Percentiles rank a stretch among this genome's conserved stretches.
Conservation (phyloP, 768 basidiomycete species). For the Gautieria morchelliformis region DNA sequence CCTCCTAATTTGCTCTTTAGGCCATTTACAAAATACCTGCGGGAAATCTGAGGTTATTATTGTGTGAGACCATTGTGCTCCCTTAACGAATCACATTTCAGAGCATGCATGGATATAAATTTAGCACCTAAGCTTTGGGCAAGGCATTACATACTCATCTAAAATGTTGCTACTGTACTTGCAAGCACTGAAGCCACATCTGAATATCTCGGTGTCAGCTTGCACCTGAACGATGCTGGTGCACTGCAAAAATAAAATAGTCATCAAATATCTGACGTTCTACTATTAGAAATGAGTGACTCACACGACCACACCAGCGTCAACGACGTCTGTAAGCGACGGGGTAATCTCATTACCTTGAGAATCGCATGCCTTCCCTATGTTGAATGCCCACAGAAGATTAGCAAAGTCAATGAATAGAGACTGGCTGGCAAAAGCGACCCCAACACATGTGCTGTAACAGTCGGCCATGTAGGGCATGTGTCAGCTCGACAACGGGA, state of each 20-base stretch:
- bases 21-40: too few relatives aligned
- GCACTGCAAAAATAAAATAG: not conserved
- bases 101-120: too few relatives aligned
- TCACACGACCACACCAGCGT: conserved; percentile 15
- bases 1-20: too few relatives aligned
- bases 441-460: conserved; percentile 23
- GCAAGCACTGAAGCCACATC: too few relatives aligned
- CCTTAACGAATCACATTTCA: too few relatives aligned
- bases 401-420: conserved; percentile 25
- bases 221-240: not conserved
- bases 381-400: conserved; percentile 18
- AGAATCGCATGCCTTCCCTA: conserved; percentile 11
- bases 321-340: conserved; percentile 8
- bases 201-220: not conserved
- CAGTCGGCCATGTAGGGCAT: not conserved
- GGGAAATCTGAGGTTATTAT: too few relatives aligned
- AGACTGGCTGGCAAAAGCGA: conserved; percentile 23
- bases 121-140: too few relatives aligned
- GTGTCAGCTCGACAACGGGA: not conserved
- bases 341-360: conserved; percentile 8
- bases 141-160: too few relatives aligned
- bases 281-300: conserved; percentile 5
- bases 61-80: too few relatives aligned
- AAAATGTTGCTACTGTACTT: too few relatives aligned
- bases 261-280: not conserved